phyloP scores from a whole-genome alignment of 176 grass and related monocot genomes.

The Ampelocalamus luodianensis region DNA sequence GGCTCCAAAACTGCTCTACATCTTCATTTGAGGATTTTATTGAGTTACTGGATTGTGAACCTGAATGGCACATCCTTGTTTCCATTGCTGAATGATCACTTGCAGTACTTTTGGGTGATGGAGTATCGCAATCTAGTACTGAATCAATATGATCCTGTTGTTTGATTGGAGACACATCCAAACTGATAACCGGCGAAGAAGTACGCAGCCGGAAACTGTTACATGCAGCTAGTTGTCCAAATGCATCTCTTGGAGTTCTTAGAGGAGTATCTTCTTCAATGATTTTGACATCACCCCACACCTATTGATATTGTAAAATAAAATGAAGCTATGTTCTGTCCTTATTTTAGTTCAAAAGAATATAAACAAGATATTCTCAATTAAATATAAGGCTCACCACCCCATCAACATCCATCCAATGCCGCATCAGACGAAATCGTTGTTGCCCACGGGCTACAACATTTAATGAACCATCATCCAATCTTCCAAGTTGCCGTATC shows the following conservation, averaged over 20 bases:
- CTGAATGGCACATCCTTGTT: constrained; percentile 46
- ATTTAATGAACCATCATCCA: constrained; percentile 79
- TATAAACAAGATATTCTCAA: background rate
- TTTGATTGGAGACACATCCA: constrained; percentile 49
- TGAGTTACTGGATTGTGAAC: constrained; percentile 63
- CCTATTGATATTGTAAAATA: constrained; percentile 52
- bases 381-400: constrained; percentile 61
- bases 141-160: constrained; percentile 47
- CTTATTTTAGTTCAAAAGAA: constrained; percentile 4
- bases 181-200: constrained; percentile 44
- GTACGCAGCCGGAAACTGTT: constrained; percentile 39
- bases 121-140: constrained; percentile 47
- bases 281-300: constrained; percentile 91
- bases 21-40: constrained; percentile 53
- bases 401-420: constrained; percentile 74
- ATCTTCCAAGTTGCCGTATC: constrained; percentile 76
- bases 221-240: constrained; percentile 69
- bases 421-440: constrained; percentile 65
- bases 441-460: constrained; percentile 91
- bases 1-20: constrained; percentile 18
- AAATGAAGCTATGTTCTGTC: constrained; percentile 27
- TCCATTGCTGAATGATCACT: constrained; percentile 58
- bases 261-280: constrained; percentile 84
- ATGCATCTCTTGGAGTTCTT: constrained; percentile 83
- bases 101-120: constrained; percentile 41